Base-by-base conservation (phyloP, 2,329 filamentous ascomycete genomes). In the Calonectria pauciramosa region DNA sequence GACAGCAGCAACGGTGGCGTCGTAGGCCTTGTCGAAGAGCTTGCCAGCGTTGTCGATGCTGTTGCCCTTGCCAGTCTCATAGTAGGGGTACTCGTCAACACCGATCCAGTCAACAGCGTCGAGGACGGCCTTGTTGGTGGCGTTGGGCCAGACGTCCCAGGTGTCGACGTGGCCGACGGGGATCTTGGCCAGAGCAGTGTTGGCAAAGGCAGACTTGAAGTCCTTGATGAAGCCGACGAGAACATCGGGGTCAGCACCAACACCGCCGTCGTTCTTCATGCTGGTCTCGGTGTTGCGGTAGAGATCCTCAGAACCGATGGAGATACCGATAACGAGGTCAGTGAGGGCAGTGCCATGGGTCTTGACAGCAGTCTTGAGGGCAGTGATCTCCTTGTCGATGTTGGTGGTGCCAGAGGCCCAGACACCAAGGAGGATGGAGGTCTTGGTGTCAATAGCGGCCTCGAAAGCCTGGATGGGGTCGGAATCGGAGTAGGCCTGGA, bases 381-480 rank as follows among this genome's bases (percentile, higher is more conserved):
- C 92, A 76, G 80, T 87, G 81, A 93, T 89, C 87, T 94, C 92
- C 67, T 88, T 87, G 77, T 88, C 85, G 82, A 90, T 93, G 83
- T 88, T 90, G 70, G 84, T 83, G 56, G 86, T 86, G 78, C 90
- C 90, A 23, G 89, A 90, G 64, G 89, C 84, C 93, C 93, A 94
- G 81, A 94, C 86, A 76, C 93, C 92, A 67, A 93, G 91, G 44
- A 94, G 90, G 56, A 94, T 85, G 77, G 89, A 85, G 23, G 90
- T 92, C 54, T 91, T 87, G 75, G 91, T 92, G 73, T 88, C 86
- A 59, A 93, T 87, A 80, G 93, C 92, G 44, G 93, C 93, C 86
- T 95, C 94, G 86, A 96, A 91, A 52, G 96, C 96, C 87, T 95
- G 88, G 82, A 98, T 88, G 68, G 95, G 96, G 85, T 96, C 94